A percentile compares a stretch with the other conserved stretches of the same genome.
phyloP scores from a whole-genome alignment of 139 green algal genomes.

The Picochlorum sp. region DNA sequence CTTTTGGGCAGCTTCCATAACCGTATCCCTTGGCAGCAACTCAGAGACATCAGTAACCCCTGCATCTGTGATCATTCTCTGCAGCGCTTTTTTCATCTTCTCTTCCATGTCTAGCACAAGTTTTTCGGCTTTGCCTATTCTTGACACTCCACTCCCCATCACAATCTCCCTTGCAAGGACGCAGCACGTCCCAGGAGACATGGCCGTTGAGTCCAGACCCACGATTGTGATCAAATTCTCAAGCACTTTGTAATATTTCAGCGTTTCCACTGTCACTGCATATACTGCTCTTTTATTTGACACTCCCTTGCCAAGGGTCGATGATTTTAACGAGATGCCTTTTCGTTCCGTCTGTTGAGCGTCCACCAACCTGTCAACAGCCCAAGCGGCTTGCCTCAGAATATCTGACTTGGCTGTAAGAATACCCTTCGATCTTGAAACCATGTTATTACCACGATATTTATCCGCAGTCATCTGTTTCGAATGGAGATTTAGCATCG shows the following conservation, averaged over 20 bases:
- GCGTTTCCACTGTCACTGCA: conserved; percentile 74
- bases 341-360: conserved; percentile 13
- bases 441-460: no score
- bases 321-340: conserved; percentile 41
- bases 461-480: no score
- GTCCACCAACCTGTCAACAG: conserved; percentile 28
- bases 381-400: conserved; percentile 39
- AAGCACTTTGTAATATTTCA: conserved; percentile 58
- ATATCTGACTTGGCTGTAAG: neutral
- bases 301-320: conserved; percentile 67
- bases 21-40: conserved; percentile 7
- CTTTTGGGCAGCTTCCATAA: neutral
- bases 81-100: conserved; percentile 7
- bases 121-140: conserved; percentile 40
- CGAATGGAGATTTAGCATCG: no score
- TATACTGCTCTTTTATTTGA: conserved; percentile 76
- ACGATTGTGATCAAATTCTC: conserved; percentile 44
- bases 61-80: conserved; percentile 12
- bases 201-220: conserved; percentile 34
- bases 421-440: neutral
- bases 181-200: conserved; percentile 22
- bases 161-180: conserved; percentile 74
- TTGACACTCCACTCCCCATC: conserved; percentile 36
- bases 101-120: conserved; percentile 30
- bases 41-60: conserved; percentile 4